Evolutionary conservation across 208 protist species (phyloP).

Genomic region (Plasmodiophora brassicae): DNA sequence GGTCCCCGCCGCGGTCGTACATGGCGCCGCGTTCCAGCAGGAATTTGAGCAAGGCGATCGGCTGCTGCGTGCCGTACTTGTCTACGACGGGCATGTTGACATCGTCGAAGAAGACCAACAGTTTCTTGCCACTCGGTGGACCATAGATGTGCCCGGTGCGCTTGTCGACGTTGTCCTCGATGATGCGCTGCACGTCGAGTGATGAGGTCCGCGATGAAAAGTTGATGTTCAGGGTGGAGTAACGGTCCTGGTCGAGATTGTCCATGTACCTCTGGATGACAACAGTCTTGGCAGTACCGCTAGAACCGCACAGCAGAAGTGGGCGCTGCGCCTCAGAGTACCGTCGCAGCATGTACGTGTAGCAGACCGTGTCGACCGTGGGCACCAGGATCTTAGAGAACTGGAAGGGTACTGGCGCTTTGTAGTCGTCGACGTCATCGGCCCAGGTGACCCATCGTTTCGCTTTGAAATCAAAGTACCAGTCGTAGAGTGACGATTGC

Average conservation of each 20-base stretch:
- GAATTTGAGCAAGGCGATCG: conserved; percentile 95
- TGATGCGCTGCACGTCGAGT: conserved; percentile 84
- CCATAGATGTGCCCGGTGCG: conserved; percentile 85
- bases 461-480: conserved; percentile 85
- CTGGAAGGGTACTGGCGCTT: conserved; percentile 67
- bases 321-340: conserved; percentile 79
- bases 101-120: conserved; percentile 95
- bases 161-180: conserved; percentile 95
- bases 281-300: conserved; percentile 96
- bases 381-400: conserved; percentile 94
- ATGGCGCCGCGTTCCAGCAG: conserved; percentile 88
- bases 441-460: conserved; percentile 90
- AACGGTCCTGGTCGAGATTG: conserved; percentile 67
- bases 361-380: conserved; percentile 95
- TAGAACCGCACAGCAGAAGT: conserved; percentile 90
- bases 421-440: conserved; percentile 79
- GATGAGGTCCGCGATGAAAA: conserved; percentile 90
- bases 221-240: conserved; percentile 86
- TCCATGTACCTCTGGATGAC: conserved; percentile 88
- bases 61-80: conserved; percentile 95
- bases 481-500: conserved; percentile 87
- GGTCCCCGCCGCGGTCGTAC: conserved; percentile 88
- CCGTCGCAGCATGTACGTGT: conserved; percentile 87
- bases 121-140: conserved; percentile 85
- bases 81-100: conserved; percentile 97